Conservation (phyloP, 306 rosid species). For the Malus sieversii region DNA sequence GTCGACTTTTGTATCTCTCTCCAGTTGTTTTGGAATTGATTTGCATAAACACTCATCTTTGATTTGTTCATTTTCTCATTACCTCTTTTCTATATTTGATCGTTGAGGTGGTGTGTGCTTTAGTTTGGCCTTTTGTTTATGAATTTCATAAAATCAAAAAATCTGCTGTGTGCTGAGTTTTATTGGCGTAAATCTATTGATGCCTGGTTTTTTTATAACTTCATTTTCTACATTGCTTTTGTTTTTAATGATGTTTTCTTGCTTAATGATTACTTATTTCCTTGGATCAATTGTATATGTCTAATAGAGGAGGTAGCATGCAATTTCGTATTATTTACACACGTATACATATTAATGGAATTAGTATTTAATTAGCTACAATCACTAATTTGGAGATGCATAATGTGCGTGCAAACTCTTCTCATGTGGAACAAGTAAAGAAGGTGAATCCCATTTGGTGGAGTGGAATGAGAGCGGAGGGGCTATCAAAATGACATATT, state of each 20-base stretch:
- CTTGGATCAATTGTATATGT: conserved; percentile 15
- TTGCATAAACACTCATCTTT: background rate
- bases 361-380: too few relatives aligned
- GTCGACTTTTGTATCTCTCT: background rate
- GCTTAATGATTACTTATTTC: conserved; percentile 1
- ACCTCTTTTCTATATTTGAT: background rate
- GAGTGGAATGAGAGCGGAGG: too few relatives aligned
- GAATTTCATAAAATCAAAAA: background rate
- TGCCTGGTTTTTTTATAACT: background rate
- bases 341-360: too few relatives aligned
- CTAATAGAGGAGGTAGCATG: conserved; percentile 24
- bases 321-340: conserved; percentile 7
- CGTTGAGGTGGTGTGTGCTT: background rate
- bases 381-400: too few relatives aligned
- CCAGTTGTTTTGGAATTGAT: background rate
- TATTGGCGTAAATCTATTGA: background rate
- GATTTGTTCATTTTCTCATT: background rate
- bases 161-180: background rate
- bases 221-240: background rate
- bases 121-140: conserved; percentile 1
- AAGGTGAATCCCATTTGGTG: too few relatives aligned
- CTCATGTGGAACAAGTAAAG: too few relatives aligned
- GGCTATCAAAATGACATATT: too few relatives aligned
- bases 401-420: too few relatives aligned
- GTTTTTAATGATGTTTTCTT: conserved; percentile 12